phyloP scores from a whole-genome alignment of 208 protist species.

The Porcisia hertigi region DNA sequence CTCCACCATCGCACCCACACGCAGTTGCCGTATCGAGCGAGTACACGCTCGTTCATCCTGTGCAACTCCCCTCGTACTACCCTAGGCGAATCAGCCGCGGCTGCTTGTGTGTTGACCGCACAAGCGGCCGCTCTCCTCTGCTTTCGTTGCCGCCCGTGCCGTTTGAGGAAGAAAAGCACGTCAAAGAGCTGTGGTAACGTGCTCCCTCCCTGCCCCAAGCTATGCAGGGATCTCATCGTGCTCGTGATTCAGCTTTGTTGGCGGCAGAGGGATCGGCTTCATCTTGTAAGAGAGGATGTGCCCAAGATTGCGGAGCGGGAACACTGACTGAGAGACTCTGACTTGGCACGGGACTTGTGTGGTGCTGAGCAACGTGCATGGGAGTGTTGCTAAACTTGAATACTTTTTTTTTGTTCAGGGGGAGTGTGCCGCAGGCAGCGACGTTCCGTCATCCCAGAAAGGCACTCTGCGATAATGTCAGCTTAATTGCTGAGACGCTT shows the following conservation, averaged over 20 bases:
- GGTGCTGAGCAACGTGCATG: neutral
- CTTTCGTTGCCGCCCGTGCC: slow-evolving; percentile 10
- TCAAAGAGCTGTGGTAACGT: slow-evolving; percentile 28
- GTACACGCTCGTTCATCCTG: neutral
- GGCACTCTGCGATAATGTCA: neutral
- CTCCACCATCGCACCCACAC: slow-evolving; percentile 8
- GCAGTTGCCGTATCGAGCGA: neutral
- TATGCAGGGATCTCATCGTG: neutral
- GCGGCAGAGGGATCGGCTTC: neutral
- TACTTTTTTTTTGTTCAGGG: neutral
- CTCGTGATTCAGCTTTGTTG: no score
- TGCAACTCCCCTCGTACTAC: slow-evolving; percentile 7
- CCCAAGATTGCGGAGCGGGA: neutral
- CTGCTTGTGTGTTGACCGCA: neutral
- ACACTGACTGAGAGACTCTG: neutral
- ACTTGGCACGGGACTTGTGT: no score
- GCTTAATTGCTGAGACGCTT: neutral
- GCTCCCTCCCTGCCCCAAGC: neutral
- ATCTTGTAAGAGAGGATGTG: neutral
- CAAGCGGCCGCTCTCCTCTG: neutral
- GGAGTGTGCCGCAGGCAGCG: neutral
- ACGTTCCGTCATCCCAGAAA: neutral
- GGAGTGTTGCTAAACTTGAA: neutral
- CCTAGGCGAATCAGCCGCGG: slow-evolving; percentile 6
- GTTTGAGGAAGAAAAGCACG: slow-evolving; percentile 18